Conservation (phyloP, 345 rosid species). For the Anastatica hierochuntica region DNA sequence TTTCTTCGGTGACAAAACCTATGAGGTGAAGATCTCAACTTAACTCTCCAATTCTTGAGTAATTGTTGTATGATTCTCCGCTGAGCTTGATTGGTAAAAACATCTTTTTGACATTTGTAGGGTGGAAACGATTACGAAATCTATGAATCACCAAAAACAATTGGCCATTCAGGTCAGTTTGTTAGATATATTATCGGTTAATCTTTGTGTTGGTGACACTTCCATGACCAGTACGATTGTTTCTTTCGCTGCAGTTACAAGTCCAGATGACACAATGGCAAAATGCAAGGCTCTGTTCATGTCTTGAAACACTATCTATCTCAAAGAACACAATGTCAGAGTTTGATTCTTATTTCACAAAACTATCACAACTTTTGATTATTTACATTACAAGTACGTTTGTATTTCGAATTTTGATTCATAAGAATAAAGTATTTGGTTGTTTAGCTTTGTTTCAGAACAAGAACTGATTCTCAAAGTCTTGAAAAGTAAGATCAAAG, state of each 20-base stretch:
- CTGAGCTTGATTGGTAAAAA: neutral
- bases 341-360: conserved; percentile 5
- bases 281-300: conserved; percentile 30
- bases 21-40: conserved; percentile 42
- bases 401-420: conserved; percentile 16
- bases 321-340: neutral
- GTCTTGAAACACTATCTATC: conserved; percentile 17
- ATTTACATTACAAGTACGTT: conserved; percentile 8
- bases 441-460: too few species aligned
- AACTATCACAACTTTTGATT: conserved; percentile 12
- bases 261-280: conserved; percentile 60
- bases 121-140: conserved; percentile 95
- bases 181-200: neutral
- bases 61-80: neutral
- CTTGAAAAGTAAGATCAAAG: neutral
- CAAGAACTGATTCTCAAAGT: neutral
- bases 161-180: conserved; percentile 78
- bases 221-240: conserved; percentile 2
- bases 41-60: neutral
- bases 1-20: conserved; percentile 98
- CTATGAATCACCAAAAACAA: conserved; percentile 68
- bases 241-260: conserved; percentile 51
- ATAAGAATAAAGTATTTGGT: conserved; percentile 4
- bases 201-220: neutral
- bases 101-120: conserved; percentile 29